Base-by-base conservation (phyloP, 768 basidiomycete genomes). In the Trametes meyenii region DNA sequence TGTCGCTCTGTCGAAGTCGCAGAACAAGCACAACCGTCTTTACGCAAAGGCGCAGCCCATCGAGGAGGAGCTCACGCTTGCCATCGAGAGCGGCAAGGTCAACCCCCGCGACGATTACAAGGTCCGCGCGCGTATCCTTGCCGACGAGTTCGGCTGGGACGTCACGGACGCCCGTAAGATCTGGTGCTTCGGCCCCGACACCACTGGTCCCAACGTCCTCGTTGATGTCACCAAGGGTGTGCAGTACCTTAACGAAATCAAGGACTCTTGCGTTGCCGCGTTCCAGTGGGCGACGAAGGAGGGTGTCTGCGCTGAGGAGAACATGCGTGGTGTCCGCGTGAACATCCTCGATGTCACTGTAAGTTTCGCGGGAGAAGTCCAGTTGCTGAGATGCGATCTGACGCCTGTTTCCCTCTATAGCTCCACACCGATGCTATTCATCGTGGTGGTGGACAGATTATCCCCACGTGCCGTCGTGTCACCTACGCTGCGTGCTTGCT, bases 201-300 rank as follows among this genome's bases (percentile, higher is more conserved):
- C 94, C 53, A 94, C 92, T 67, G 97, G 97, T 46, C 88, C 97
- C 59, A 99, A 99, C 80, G 77, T 99, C 77, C 79, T 99, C 76
- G 94, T 97, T 71, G 97, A 99, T 79, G 92, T 90, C 69, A 98
- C 97, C 70, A 99, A 98, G 86, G 97, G 94, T 81, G 94, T 97
- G 61, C 97, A 99, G 74, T 98, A 97, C 81, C 81, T 99, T 65
- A 96, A 94, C 75, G 97, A 99, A 86, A 99, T 99, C 84, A 98
- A 99, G 84, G 97, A 99, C 77, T 98, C 97, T 67, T 97, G 95
- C 75, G 86, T 99, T 75, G 96, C 97, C 69, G 96, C 94, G 49
- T 93, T 98, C 89, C 97, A 98, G 79, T 98, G 96, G 97, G 97
- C 97, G 46, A 92, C 94, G 60, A 98, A 97, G 84, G 96, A 98